Evolutionary conservation across 179 eudicot species (phyloP), one percentile per base, ranked within the genome.

Genomic region (Actinidia arguta): DNA sequence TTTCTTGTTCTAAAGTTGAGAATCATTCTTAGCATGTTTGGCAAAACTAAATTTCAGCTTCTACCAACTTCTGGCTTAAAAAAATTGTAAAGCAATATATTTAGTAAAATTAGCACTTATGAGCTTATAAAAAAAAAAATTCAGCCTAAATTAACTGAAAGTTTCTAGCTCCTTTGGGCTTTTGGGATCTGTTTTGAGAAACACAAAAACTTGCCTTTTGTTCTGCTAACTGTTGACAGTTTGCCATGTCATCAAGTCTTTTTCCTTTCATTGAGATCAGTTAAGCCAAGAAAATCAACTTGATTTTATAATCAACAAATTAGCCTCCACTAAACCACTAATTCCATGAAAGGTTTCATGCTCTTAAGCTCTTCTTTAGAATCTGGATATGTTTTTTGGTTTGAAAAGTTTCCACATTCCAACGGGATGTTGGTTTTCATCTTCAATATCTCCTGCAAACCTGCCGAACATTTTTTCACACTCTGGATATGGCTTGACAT

Each of bases 401-500:
- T 85, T 90, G 74, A 96, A 90, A 85, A 92, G 91, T 87, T 93
- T 91, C 99, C 98, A 93, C 73, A 96, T 83, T 55, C 97, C 99
- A 68, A 85, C 85, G 18, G 97, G 94, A 88, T 95, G 96, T 22
- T 73, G 90, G 48, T 79, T 85, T 82, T 83, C 87, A 20, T 73
- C 82, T 69, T 83, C 88, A 67, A 59, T 82, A 84, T 63, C 87
- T 56, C 78, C 85, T 5, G 90, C 86, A 89, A 88, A 95, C 70
- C 93, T 87, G 31, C 98, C 92, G 83, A 85, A 96, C 78, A 96
- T 79, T 72, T 92, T 86, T 84, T 95, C 98, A 83, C 98, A 95
- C 72, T 95, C 98, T 3, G 99, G 98, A 83, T 96, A 96, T 1
- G 99, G 99, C 91, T 96, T 96, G 25, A 95, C 99, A 87, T 89